Conservation (phyloP, 169 alveolate genomes). For the Fabrea salina region DNA sequence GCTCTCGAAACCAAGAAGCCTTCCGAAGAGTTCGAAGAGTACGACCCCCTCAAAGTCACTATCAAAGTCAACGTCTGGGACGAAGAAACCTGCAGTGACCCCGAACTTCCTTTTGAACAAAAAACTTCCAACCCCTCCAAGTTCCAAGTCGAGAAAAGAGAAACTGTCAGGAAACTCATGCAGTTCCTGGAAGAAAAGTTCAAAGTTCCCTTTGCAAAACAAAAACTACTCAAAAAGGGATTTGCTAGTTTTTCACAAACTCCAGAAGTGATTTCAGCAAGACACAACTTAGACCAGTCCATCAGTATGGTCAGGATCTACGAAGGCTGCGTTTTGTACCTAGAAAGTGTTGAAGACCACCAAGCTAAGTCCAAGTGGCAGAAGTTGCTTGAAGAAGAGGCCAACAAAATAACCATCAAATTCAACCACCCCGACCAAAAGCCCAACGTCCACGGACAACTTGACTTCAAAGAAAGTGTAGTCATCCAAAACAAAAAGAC, state of each 20-base stretch:
- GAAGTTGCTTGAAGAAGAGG: slow-evolving; percentile 10
- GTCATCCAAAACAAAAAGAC: slow-evolving; percentile 6
- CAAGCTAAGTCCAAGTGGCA: not conserved
- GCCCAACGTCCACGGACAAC: not conserved
- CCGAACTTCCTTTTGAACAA: not conserved
- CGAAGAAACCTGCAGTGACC: not conserved
- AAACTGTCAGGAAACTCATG: not conserved
- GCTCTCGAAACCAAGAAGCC: slow-evolving; percentile 11
- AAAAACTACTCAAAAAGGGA: not conserved
- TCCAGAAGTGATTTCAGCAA: not conserved
- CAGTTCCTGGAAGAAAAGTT: not conserved
- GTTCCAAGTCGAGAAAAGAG: not conserved
- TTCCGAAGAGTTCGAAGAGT: not conserved
- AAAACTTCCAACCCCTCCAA: not conserved
- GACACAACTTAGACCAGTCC: not conserved
- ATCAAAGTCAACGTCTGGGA: not conserved
- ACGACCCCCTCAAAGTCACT: not conserved
- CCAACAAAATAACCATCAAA: slow-evolving; percentile 1
- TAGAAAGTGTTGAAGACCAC: not conserved
- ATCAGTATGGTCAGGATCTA: not conserved
- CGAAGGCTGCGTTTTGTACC: not conserved
- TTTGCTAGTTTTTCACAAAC: not conserved
- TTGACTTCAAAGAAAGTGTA: not conserved
- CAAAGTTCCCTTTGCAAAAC: not conserved
- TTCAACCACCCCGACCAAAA: slow-evolving; percentile 9